A percentile compares a stretch with the other conserved stretches of the same genome.
Conservation (phyloP, 352 stramenopile species). For the Phytopythium boreale region DNA sequence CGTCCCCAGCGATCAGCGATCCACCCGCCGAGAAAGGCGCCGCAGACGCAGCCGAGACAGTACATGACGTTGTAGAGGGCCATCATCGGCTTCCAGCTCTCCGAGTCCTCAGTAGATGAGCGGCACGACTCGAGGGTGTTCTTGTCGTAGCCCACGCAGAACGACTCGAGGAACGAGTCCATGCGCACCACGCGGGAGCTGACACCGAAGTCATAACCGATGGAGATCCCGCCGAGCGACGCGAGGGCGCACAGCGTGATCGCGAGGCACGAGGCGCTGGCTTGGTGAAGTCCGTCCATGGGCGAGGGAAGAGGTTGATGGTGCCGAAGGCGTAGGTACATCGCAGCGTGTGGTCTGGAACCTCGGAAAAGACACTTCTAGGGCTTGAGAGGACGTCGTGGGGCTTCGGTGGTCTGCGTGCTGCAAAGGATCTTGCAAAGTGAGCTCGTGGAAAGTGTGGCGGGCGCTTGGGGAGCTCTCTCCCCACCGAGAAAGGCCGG, state of each 20-base stretch:
- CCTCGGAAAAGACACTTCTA: background rate
- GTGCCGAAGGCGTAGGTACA: background rate
- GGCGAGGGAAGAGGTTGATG: background rate
- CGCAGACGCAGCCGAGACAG: constrained; percentile 38
- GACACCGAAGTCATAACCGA: constrained; percentile 46
- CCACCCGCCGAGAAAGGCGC: constrained; percentile 24
- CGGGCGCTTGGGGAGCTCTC: background rate
- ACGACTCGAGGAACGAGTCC: constrained; percentile 39
- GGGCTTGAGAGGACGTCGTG: background rate
- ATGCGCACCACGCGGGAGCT: constrained; percentile 41
- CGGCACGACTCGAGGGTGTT: constrained; percentile 28
- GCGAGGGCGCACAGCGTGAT: constrained; percentile 2
- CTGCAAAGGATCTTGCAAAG: constrained; percentile 3
- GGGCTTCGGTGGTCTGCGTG: background rate
- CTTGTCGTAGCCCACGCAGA: constrained; percentile 38
- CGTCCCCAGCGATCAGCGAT: constrained; percentile 35
- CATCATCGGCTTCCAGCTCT: constrained; percentile 42
- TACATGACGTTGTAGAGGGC: constrained; percentile 39
- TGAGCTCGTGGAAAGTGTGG: background rate
- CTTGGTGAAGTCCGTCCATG: background rate
- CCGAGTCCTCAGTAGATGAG: background rate
- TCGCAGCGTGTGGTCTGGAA: background rate
- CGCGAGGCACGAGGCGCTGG: background rate
- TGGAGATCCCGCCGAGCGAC: constrained; percentile 44
- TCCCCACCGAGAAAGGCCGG: background rate